These are phyloP conservation scores for Moesziomyces globuligerus DNA, from an alignment of 1,284 basidiomycete genomes.

Conservation along the genomic window DNA sequence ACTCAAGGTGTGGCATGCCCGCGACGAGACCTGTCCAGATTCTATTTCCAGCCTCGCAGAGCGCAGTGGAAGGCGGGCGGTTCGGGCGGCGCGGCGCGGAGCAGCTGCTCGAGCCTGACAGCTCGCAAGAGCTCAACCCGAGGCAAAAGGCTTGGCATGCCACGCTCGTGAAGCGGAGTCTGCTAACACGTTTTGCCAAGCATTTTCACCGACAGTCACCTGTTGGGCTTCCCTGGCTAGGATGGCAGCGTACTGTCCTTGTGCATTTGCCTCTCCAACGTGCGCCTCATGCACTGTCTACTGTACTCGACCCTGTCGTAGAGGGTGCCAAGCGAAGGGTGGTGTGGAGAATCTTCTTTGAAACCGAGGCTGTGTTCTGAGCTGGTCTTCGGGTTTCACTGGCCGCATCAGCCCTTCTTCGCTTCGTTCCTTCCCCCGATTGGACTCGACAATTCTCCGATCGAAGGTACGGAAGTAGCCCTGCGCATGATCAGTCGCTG, in stretches of 20 bases:
- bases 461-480: too few species aligned
- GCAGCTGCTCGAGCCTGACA: background rate
- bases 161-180: background rate
- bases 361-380: background rate
- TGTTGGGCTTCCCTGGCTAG: too few species aligned
- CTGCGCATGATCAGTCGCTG: too few species aligned
- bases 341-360: background rate
- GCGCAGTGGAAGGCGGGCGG: too few species aligned
- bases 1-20: too few species aligned
- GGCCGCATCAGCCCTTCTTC: background rate
- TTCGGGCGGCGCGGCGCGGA: too few species aligned
- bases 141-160: background rate
- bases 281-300: background rate
- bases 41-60: too few species aligned
- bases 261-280: background rate
- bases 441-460: background rate
- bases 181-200: background rate
- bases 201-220: background rate
- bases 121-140: background rate
- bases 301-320: background rate
- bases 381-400: background rate
- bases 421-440: background rate
- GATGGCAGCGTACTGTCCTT: background rate
- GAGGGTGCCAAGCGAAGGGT: background rate
- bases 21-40: too few species aligned